These are phyloP conservation scores for Aspergillus floridensis DNA, from an alignment of 2,329 filamentous ascomycete species.

Conservation along the genomic window DNA sequence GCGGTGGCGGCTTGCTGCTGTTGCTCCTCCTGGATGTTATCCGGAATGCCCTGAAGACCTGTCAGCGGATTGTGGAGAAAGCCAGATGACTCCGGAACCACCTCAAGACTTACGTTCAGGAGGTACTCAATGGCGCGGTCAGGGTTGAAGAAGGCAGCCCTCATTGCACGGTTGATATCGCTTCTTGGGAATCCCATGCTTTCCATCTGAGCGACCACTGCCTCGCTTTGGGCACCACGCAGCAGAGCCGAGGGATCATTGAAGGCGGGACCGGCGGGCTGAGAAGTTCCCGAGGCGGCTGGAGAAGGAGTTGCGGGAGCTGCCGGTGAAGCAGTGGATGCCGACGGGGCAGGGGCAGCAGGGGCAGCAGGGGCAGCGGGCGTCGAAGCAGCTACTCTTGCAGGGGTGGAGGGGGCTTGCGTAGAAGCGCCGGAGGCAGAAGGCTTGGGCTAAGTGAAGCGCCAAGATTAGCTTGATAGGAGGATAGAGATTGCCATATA, in stretches of 20 bases:
- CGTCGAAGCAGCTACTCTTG: constrained; percentile 38
- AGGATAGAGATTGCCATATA: not conserved
- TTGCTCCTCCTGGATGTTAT: constrained; percentile 72
- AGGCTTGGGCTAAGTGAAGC: constrained; percentile 64
- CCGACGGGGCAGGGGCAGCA: constrained; percentile 51
- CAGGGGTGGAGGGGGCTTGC: constrained; percentile 39
- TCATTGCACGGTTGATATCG: constrained; percentile 90
- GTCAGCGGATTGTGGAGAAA: constrained; percentile 6
- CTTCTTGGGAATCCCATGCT: constrained; percentile 90
- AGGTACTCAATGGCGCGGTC: constrained; percentile 97
- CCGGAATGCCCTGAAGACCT: constrained; percentile 74
- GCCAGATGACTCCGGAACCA: not conserved
- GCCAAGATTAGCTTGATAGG: constrained; percentile 17
- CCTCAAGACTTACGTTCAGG: constrained; percentile 63
- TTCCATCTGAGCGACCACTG: constrained; percentile 89
- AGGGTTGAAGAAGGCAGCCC: constrained; percentile 94
- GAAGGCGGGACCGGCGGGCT: constrained; percentile 45
- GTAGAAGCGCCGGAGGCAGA: constrained; percentile 37
- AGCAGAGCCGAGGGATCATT: constrained; percentile 79
- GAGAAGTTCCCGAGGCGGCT: constrained; percentile 47
- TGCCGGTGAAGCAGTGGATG: constrained; percentile 41
- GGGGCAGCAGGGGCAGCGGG: constrained; percentile 52
- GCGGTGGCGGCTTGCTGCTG: constrained; percentile 50
- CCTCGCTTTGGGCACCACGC: constrained; percentile 77
- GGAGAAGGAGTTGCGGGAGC: constrained; percentile 50